Conservation (phyloP, 768 basidiomycete genomes). For the Russula brevipes region DNA sequence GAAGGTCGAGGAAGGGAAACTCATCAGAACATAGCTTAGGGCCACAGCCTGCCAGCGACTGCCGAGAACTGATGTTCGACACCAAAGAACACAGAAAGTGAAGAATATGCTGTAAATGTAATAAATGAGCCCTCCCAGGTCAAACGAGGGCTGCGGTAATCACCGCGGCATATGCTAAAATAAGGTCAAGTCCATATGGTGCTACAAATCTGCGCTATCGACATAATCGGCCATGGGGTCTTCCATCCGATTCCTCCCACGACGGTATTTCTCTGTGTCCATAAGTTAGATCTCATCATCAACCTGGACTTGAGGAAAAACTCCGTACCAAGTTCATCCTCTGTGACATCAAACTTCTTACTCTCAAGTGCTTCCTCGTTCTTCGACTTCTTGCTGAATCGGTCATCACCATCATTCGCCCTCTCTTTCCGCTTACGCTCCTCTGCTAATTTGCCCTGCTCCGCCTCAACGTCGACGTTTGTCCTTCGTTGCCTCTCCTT, state of each 20-base stretch:
- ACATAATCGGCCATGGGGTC: slow-evolving; percentile 95
- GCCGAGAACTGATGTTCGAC: slow-evolving; percentile 58
- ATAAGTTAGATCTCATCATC: slow-evolving; percentile 21
- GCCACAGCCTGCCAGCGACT: slow-evolving; percentile 75
- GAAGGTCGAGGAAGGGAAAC: slow-evolving; percentile 48
- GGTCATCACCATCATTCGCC: slow-evolving; percentile 50
- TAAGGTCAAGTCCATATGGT: background rate
- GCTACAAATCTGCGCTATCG: slow-evolving; percentile 43
- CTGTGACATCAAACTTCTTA: slow-evolving; percentile 75
- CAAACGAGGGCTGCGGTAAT: slow-evolving; percentile 59
- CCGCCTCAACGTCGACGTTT: slow-evolving; percentile 23
- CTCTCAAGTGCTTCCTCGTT: slow-evolving; percentile 76
- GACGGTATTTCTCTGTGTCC: slow-evolving; percentile 81
- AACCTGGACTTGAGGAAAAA: slow-evolving; percentile 9
- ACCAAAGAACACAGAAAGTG: slow-evolving; percentile 38
- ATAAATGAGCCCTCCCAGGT: slow-evolving; percentile 63
- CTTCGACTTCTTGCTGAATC: slow-evolving; percentile 71
- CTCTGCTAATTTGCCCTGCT: slow-evolving; percentile 24
- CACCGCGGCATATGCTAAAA: slow-evolving; percentile 33
- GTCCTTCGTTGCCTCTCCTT: slow-evolving; percentile 27
- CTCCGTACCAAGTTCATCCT: slow-evolving; percentile 74
- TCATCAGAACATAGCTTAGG: slow-evolving; percentile 59
- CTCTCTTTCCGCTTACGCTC: slow-evolving; percentile 33
- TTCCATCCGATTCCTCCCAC: slow-evolving; percentile 64
- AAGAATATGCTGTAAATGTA: slow-evolving; percentile 49